Conservation (phyloP, 2,329 filamentous ascomycete genomes). For the Ceratocystis albifundus region DNA sequence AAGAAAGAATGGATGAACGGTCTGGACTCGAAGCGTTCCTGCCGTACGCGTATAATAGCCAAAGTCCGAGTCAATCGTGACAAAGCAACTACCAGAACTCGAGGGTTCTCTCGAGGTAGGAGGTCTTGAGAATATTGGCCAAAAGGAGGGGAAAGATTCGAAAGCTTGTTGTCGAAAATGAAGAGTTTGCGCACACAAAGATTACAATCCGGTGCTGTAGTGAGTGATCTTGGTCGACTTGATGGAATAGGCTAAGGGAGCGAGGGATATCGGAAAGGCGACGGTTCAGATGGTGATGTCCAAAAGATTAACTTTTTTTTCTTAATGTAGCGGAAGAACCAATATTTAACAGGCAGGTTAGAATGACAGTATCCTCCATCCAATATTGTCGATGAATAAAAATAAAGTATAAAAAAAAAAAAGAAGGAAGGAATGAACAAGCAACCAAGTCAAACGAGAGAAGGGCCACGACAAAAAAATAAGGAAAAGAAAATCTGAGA, state of each 20-base stretch:
- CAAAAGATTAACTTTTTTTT: too few relatives aligned
- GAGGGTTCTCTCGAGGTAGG: background rate
- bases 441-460: too few relatives aligned
- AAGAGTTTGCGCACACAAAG: background rate
- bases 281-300: background rate
- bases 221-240: background rate
- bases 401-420: background rate
- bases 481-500: background rate
- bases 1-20: background rate
- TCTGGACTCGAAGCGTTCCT: background rate
- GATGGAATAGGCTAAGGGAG: background rate
- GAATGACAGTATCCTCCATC: background rate
- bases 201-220: background rate
- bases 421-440: background rate
- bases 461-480: background rate
- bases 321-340: background rate
- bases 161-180: background rate
- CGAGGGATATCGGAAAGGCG: background rate
- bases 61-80: conserved; percentile 3
- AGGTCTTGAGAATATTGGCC: background rate
- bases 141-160: background rate
- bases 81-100: background rate
- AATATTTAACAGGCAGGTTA: background rate
- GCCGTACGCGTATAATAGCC: background rate
- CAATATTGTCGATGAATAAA: background rate